Evolutionary conservation across 768 basidiomycete genomes (phyloP).

Genomic region (Trichaptum fuscoviolaceum): DNA sequence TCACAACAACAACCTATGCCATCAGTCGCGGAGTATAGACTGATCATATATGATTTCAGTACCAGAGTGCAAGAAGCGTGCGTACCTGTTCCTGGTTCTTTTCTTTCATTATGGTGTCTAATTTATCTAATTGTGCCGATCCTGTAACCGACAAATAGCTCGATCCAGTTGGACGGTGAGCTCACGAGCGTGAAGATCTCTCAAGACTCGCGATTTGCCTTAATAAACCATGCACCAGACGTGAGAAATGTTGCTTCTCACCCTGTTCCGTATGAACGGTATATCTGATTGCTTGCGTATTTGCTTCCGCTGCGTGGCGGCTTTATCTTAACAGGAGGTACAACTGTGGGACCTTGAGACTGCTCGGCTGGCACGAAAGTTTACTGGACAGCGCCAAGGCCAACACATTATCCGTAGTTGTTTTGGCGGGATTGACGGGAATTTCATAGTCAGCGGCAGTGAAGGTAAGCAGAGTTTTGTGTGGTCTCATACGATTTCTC

Average conservation of each 20-base stretch:
- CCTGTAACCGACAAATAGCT: conserved; percentile 35
- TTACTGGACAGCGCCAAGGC: conserved; percentile 79
- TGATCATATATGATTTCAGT: conserved; percentile 73
- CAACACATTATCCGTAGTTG: conserved; percentile 87
- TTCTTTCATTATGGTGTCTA: conserved; percentile 6
- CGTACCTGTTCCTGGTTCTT: conserved; percentile 26
- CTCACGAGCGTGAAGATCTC: conserved; percentile 86
- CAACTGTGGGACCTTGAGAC: conserved; percentile 79
- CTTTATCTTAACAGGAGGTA: conserved; percentile 59
- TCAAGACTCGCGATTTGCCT: conserved; percentile 76
- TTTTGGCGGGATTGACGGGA: conserved; percentile 86
- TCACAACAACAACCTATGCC: neutral
- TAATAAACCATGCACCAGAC: conserved; percentile 85
- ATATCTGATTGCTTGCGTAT: conserved; percentile 10
- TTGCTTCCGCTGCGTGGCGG: conserved; percentile 9
- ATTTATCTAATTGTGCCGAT: conserved; percentile 4
- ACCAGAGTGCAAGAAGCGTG: conserved; percentile 67
- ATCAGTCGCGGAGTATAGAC: conserved; percentile 45
- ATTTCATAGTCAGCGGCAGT: conserved; percentile 89
- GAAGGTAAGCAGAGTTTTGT: conserved; percentile 60
- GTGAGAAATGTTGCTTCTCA: conserved; percentile 41
- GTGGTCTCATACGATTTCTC: conserved; percentile 4
- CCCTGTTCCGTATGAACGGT: conserved; percentile 2
- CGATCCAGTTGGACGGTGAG: conserved; percentile 67
- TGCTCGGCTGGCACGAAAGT: conserved; percentile 69